phyloP scores from a whole-genome alignment of 441 rosid species.

The Viola pubescens region DNA sequence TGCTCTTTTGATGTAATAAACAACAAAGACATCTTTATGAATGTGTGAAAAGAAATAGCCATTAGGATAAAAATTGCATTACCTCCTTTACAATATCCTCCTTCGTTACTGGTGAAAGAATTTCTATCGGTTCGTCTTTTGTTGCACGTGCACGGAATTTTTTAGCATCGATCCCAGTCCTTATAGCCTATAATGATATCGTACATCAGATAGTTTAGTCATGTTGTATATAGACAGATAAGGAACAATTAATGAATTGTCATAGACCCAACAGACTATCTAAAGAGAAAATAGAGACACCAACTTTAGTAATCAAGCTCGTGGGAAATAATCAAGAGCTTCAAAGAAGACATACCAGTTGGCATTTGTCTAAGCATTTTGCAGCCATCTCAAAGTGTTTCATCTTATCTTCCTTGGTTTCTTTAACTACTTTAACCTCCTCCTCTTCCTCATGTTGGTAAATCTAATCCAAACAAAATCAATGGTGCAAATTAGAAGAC shows the following conservation, averaged over 20 bases:
- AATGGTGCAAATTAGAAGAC: too few species aligned
- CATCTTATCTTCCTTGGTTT: conserved; percentile 41
- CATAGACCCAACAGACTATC: neutral
- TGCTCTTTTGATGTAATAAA: too few species aligned
- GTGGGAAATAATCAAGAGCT: neutral
- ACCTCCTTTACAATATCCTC: conserved; percentile 79
- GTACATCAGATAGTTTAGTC: neutral
- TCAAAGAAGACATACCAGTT: conserved; percentile 42
- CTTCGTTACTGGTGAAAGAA: conserved; percentile 57
- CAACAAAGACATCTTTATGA: too few species aligned
- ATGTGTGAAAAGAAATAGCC: too few species aligned
- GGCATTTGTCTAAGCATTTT: conserved; percentile 51
- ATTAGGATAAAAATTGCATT: neutral
- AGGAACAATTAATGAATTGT: too few species aligned
- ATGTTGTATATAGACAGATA: too few species aligned
- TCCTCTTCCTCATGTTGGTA: conserved; percentile 64
- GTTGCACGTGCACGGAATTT: conserved; percentile 62
- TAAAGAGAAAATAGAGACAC: neutral
- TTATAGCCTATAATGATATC: conserved; percentile 15
- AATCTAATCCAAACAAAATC: conserved; percentile 31
- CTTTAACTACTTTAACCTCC: conserved; percentile 59
- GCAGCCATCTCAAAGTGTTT: conserved; percentile 79
- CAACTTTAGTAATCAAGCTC: neutral
- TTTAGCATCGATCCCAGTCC: conserved; percentile 34
- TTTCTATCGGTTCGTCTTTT: conserved; percentile 71